phyloP scores from a whole-genome alignment of 768 basidiomycete species.

The Mycena crocata region DNA sequence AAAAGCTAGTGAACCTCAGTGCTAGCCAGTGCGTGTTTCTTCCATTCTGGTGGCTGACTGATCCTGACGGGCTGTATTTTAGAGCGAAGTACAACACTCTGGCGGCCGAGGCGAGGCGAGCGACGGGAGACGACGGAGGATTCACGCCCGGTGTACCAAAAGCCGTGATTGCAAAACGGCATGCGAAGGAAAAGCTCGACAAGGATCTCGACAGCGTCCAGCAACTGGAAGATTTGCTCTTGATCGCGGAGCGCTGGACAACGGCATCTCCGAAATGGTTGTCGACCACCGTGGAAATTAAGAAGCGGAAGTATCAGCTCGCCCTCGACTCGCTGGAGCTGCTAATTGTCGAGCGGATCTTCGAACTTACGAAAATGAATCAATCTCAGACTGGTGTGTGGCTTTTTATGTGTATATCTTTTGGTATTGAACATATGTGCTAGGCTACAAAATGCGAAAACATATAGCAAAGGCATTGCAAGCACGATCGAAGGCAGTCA shows the following conservation, averaged over 20 bases:
- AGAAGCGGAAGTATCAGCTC: neutral
- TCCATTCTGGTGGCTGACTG: neutral
- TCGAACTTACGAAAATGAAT: too few species aligned
- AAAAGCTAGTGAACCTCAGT: neutral
- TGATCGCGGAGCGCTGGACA: neutral
- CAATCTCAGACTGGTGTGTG: neutral
- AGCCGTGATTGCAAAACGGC: neutral
- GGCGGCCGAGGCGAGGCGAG: neutral
- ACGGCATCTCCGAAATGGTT: neutral
- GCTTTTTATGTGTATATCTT: neutral
- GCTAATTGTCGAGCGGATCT: neutral
- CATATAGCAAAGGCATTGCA: neutral
- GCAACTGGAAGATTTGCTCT: neutral
- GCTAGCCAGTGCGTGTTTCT: neutral
- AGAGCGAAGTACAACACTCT: neutral
- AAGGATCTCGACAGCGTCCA: neutral
- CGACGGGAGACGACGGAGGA: neutral
- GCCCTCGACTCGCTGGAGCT: neutral
- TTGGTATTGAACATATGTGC: neutral
- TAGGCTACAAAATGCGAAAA: neutral
- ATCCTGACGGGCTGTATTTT: neutral
- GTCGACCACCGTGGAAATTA: neutral
- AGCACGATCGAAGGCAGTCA: neutral
- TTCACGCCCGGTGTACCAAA: neutral
- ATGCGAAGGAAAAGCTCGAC: neutral